Percentiles rank a stretch among this genome's conserved stretches.
Conservation (phyloP, 768 basidiomycete species). For the Phylloporus sp. region DNA sequence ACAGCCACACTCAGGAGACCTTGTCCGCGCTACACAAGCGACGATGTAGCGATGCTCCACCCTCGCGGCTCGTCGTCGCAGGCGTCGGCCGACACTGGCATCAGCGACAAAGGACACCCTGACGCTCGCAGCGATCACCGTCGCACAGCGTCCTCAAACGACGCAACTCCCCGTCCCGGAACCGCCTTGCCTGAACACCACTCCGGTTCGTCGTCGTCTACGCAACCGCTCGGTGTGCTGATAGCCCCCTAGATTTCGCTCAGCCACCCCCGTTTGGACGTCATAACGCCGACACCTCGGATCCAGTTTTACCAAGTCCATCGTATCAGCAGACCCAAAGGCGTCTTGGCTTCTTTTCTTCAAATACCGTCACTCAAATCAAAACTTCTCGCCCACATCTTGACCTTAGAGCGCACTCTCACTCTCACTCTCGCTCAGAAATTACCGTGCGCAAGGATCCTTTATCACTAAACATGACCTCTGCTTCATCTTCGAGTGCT, state of each 20-base stretch:
- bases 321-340: conserved; percentile 34
- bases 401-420: conserved; percentile 33
- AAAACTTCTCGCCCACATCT: conserved; percentile 25
- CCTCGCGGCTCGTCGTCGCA: not conserved
- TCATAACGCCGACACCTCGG: conserved; percentile 10
- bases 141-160: conserved; percentile 40
- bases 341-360: conserved; percentile 26
- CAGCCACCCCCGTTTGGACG: conserved; percentile 1
- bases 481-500: conserved; percentile 23
- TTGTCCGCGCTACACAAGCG: too few species aligned
- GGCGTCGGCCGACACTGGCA: conserved; percentile 7
- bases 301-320: conserved; percentile 11
- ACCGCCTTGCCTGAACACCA: conserved; percentile 22
- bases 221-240: conserved; percentile 7
- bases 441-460: conserved; percentile 20
- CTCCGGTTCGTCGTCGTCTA: conserved; percentile 16
- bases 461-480: conserved; percentile 22
- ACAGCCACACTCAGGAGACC: conserved; percentile 21
- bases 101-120: conserved; percentile 5
- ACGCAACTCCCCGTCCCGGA: conserved; percentile 47
- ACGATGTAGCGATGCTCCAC: too few species aligned
- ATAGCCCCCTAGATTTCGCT: conserved; percentile 14
- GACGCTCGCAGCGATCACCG: conserved; percentile 18
- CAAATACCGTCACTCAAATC: conserved; percentile 36
- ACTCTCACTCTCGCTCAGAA: conserved; percentile 37